Evolutionary conservation across 108 stramenopile species (phyloP), one percentile per base, ranked within the genome.

Genomic region (Bacterosira constricta): DNA sequence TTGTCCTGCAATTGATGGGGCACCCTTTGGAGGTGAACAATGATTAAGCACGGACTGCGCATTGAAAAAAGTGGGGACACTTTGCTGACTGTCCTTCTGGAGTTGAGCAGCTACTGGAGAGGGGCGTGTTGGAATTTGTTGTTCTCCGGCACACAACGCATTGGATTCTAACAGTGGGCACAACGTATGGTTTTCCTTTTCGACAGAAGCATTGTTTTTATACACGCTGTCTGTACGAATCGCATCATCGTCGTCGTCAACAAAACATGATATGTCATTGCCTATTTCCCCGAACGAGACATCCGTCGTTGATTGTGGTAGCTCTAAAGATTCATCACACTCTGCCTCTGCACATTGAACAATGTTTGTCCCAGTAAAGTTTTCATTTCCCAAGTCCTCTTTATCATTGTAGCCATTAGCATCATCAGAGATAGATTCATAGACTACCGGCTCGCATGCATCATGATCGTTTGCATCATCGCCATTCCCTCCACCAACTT

Each of bases 171-270:
- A 25, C 26, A 49, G 47, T 25, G 47, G 3, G 21, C 47, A 1
- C 1, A 49, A 49, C 21, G 26, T 49, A 25, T 25, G 26, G 7
- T 18, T 49, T 21, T 9, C 56, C 7, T 57, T 36, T 26, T 57
- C 34, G 20, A 32, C 56, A 62, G 35, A 41, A 41, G 25, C 60
- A 42, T 62, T 45, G 8, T 62, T 10, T 44, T 38, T 41, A 15
- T 23, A 11, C 20, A 4, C 41, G 39, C 18, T 5, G 20, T 37
- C 38, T 13, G 8, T 17, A 2, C 13, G 32, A 2, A 34, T 5
- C 30, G 11, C 32, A 20, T 59, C 57, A 34, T 59, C 57, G n/a
- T 51, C n/a, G 8, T 51, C 50, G 50, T 51, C 50, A n/a, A 13
- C 50, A 8, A n/a, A 6, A 13, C 8, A n/a, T 13, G 23, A n/a